Conservation (phyloP, 768 basidiomycete genomes). For the Boletus coccyginus region DNA sequence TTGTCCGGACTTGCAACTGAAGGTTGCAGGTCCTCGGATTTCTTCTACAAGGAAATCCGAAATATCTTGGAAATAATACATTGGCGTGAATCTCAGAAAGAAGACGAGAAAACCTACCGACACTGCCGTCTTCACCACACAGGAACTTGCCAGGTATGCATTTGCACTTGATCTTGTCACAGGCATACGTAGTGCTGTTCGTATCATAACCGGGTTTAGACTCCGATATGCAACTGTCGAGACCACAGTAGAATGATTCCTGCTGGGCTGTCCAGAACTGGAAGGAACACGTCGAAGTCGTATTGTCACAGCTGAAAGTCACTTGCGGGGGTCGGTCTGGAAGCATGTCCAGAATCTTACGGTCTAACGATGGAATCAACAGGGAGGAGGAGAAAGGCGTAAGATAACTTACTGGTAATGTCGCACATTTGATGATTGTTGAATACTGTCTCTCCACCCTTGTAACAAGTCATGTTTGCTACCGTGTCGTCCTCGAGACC, state of each 20-base stretch:
- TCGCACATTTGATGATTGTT: conserved; percentile 97
- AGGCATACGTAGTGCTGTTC: conserved; percentile 76
- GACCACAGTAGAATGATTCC: conserved; percentile 94
- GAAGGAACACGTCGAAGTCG: conserved; percentile 73
- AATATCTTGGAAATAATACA: conserved; percentile 53
- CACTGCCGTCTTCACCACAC: conserved; percentile 92
- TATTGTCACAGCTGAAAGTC: conserved; percentile 85
- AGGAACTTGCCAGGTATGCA: conserved; percentile 95
- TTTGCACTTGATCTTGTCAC: conserved; percentile 81
- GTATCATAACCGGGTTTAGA: conserved; percentile 50
- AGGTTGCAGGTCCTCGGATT: conserved; percentile 87
- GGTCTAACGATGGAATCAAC: conserved; percentile 49
- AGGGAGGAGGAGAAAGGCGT: not conserved
- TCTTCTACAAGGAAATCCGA: conserved; percentile 87
- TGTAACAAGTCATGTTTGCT: conserved; percentile 90
- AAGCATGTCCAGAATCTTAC: conserved; percentile 92
- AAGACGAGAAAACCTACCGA: conserved; percentile 55
- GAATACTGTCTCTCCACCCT: conserved; percentile 89
- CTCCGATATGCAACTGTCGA: conserved; percentile 63
- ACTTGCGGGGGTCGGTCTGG: conserved; percentile 91
- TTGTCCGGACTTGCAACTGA: conserved; percentile 67
- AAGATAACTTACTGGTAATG: conserved; percentile 77
- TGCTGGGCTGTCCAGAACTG: conserved; percentile 97
- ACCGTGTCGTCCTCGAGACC: conserved; percentile 39
- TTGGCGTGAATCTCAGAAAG: not conserved